A percentile compares a stretch with the other conserved stretches of the same genome.
Evolutionary conservation across 768 basidiomycete species (phyloP).

Genomic region (Rhizopogon vulgaris): DNA sequence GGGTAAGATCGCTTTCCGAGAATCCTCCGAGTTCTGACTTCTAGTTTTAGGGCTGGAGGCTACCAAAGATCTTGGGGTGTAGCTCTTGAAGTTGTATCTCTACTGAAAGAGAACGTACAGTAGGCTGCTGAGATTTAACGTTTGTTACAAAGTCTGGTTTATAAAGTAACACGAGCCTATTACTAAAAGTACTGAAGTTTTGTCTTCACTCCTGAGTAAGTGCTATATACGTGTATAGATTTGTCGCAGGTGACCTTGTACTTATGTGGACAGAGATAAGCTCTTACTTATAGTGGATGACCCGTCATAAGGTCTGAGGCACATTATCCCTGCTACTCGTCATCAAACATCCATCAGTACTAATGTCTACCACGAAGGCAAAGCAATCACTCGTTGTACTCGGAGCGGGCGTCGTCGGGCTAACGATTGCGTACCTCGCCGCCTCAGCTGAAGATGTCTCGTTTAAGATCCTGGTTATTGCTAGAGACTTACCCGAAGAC

Average conservation of each 20-base stretch:
- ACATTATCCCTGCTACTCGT: background rate
- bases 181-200: too few species aligned
- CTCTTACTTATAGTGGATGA: too few species aligned
- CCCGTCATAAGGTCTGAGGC: too few species aligned
- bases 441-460: slow-evolving; percentile 13
- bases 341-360: background rate
- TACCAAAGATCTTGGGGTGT: slow-evolving; percentile 41
- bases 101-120: slow-evolving; percentile 12
- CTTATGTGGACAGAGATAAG: too few species aligned
- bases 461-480: slow-evolving; percentile 22
- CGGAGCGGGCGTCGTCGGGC: slow-evolving; percentile 37
- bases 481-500: slow-evolving; percentile 31
- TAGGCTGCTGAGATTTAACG: background rate
- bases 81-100: slow-evolving; percentile 29
- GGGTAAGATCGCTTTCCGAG: slow-evolving; percentile 30
- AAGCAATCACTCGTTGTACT: slow-evolving; percentile 23
- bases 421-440: slow-evolving; percentile 31
- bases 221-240: too few species aligned
- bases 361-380: background rate
- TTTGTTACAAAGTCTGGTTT: background rate
- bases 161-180: too few species aligned
- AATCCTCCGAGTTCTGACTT: slow-evolving; percentile 10
- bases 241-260: too few species aligned
- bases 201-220: too few species aligned
- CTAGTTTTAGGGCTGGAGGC: slow-evolving; percentile 24